Conservation (phyloP, 2,329 filamentous ascomycete genomes). For the Exophiala oligosperma region DNA sequence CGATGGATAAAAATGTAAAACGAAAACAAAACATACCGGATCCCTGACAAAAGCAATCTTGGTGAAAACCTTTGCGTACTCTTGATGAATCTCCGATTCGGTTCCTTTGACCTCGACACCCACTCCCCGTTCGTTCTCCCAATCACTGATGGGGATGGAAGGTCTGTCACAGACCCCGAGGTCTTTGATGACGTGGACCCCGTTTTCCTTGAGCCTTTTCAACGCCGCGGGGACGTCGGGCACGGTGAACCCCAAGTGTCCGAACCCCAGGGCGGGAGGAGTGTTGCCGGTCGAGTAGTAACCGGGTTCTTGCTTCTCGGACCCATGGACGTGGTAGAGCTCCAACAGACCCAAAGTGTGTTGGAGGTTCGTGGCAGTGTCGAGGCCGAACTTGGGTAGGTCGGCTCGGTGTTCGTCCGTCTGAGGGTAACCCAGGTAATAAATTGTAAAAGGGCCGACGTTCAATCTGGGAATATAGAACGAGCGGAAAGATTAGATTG, state of each 20-base stretch:
- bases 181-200: constrained; percentile 39
- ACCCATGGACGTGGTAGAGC: constrained; percentile 39
- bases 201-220: constrained; percentile 32
- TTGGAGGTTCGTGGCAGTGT: constrained; percentile 33
- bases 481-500: not conserved
- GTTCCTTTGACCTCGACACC: constrained; percentile 30
- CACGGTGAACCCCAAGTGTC: constrained; percentile 41
- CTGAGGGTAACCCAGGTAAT: constrained; percentile 41
- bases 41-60: constrained; percentile 42
- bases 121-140: constrained; percentile 37
- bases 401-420: constrained; percentile 32
- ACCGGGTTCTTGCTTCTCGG: constrained; percentile 30
- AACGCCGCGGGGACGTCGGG: constrained; percentile 37
- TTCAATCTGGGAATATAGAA: constrained; percentile 33
- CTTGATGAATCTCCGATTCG: constrained; percentile 33
- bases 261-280: constrained; percentile 39
- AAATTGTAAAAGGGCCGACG: constrained; percentile 41
- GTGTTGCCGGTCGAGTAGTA: constrained; percentile 34
- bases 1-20: too few species aligned
- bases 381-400: constrained; percentile 32
- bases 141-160: constrained; percentile 35
- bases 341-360: constrained; percentile 38
- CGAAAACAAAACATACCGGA: constrained; percentile 34
- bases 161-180: constrained; percentile 30
- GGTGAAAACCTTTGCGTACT: constrained; percentile 37